phyloP scores from a whole-genome alignment of 2,329 filamentous ascomycete species.

The Xylaria sp. region DNA sequence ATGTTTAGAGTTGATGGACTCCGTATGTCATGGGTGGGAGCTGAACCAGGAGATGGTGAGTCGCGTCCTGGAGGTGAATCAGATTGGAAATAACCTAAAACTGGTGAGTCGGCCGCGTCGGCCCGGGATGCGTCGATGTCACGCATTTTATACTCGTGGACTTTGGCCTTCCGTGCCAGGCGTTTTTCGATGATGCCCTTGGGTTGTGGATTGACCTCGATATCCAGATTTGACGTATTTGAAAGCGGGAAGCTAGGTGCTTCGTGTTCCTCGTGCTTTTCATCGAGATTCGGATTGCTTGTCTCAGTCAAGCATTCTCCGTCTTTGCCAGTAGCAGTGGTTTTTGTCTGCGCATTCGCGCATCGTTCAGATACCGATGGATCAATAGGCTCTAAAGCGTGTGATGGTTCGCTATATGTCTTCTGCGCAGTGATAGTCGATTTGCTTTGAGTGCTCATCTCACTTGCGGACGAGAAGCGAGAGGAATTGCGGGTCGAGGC shows the following conservation, averaged over 20 bases:
- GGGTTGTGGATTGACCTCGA: conserved; percentile 17
- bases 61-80: conserved; percentile 22
- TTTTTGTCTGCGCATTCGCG: background rate
- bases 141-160: conserved; percentile 41
- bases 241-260: conserved; percentile 9
- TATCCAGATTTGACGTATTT: background rate
- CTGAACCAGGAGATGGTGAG: conserved; percentile 20
- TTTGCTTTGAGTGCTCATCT: conserved; percentile 27
- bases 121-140: conserved; percentile 39
- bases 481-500: conserved; percentile 31
- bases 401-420: background rate
- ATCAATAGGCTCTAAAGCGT: background rate
- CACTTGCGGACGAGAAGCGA: conserved; percentile 37
- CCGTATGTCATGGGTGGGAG: conserved; percentile 16
- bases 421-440: conserved; percentile 23
- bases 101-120: conserved; percentile 37
- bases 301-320: background rate
- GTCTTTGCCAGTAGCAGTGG: background rate
- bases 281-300: background rate
- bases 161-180: conserved; percentile 41
- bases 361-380: conserved; percentile 1
- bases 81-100: conserved; percentile 41
- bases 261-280: background rate
- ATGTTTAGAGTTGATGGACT: conserved; percentile 20
- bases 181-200: conserved; percentile 40